Evolutionary conservation across 2,329 filamentous ascomycete genomes (phyloP), one percentile per base, ranked within the genome.

Genomic region (Penicillium janthinellum): DNA sequence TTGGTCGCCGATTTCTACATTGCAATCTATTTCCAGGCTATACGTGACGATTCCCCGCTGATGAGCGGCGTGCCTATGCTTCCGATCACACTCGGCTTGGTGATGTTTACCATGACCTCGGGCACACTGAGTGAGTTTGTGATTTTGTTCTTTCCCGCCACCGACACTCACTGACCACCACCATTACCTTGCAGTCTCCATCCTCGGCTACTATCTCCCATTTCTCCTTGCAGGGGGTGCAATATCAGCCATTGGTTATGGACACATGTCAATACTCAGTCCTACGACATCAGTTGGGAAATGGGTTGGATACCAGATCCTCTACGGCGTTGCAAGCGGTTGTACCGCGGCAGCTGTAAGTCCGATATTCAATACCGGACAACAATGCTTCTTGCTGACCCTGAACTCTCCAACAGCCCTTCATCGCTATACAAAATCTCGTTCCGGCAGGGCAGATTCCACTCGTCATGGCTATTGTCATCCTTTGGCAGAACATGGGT

Each of bases 1-100:
- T 62, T 74, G 20, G 62, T 72, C 8, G 65, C 64, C 6, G 54
- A 63, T 17, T 76, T 70, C 59, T 77, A 75, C 56, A 63, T 77
- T n/a, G 64, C 74, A 5, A 68, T 79, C 1, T 81, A 77, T 56
- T 80, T 80, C 56, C 79, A 81, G 51, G 70, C 73, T 4, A 73
- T 81, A 6, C 71, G 67, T 20, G 68, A 71, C 8, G 69, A 71
- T 10, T 67, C 71, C 0, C 74, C 78, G 0, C 60, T 76, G 5
- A 70, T 76, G 59, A 78, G 75, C 53, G 79, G 78, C 2, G 71
- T 79, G 0, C 67, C 75, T 15, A 63, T 76, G 28, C 66, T 80
- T 3, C 77, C 78, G 1, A 70, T 68, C 28, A 78, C 47, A 8
- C 45, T 59, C 5, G 45, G 38, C 2, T 38, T 55, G n/a, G 57